Conservation (phyloP, 371 early-diverging fungal species). For the Circinella umbellata region DNA sequence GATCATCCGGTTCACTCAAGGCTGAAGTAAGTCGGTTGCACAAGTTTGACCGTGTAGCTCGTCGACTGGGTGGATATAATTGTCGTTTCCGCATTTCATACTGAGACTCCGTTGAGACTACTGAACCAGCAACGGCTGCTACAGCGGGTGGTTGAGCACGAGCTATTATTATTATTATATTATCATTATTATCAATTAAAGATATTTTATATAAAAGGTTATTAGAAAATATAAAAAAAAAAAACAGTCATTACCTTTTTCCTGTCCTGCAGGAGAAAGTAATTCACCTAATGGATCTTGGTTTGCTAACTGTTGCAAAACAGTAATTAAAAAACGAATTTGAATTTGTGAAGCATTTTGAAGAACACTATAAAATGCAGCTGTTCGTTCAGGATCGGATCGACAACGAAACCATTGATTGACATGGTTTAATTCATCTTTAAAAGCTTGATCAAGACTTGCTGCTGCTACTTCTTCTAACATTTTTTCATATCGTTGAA, state of each 20-base stretch:
- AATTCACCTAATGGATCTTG: constrained; percentile 68
- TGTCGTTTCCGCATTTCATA: constrained; percentile 43
- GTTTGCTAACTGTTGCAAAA: constrained; percentile 88
- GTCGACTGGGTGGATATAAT: constrained; percentile 34
- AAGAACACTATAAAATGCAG: constrained; percentile 88
- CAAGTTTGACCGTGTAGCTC: constrained; percentile 27
- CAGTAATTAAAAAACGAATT: constrained; percentile 91
- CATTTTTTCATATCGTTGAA: constrained; percentile 90
- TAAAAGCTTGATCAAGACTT: constrained; percentile 90
- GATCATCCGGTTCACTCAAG: constrained; percentile 52
- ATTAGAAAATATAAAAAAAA: too few species aligned
- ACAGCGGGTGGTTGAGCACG: constrained; percentile 12
- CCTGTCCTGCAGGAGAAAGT: constrained; percentile 62
- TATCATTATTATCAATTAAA: too few species aligned
- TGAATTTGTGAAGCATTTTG: constrained; percentile 93
- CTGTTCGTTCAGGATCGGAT: constrained; percentile 91
- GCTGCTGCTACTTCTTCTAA: constrained; percentile 95
- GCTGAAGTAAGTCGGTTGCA: constrained; percentile 35
- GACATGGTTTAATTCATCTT: constrained; percentile 92
- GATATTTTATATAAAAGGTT: too few species aligned
- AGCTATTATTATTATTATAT: not conserved
- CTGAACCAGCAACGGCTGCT: constrained; percentile 31
- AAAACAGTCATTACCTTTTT: constrained; percentile 49
- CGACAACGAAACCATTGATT: constrained; percentile 95
- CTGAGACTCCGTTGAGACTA: constrained; percentile 45